These are phyloP conservation scores for Aspergillus intermedius DNA, from an alignment of 2,329 filamentous ascomycete species.

Conservation along the genomic window DNA sequence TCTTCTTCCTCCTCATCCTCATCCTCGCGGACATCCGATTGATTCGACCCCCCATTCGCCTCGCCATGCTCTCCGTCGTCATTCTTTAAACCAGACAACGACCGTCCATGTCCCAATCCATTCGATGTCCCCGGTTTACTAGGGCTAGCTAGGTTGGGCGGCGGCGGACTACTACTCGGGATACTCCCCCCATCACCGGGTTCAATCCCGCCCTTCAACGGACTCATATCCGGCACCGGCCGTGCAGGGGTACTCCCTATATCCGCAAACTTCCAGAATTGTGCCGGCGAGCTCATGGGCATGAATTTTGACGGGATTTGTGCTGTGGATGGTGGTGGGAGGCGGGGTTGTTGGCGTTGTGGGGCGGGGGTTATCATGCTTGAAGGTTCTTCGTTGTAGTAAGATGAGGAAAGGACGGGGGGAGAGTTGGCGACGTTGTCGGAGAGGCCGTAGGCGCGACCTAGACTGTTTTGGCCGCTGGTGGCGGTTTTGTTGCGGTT, in stretches of 20 bases:
- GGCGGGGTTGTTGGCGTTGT: conserved; percentile 42
- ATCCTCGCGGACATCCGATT: conserved; percentile 18
- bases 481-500: conserved; percentile 19
- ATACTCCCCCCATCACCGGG: conserved; percentile 31
- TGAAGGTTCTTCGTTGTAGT: conserved; percentile 41
- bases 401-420: conserved; percentile 44
- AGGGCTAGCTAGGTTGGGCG: conserved; percentile 39
- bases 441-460: conserved; percentile 34
- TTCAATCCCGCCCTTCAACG: conserved; percentile 35
- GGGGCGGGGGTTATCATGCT: conserved; percentile 46
- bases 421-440: conserved; percentile 37
- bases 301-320: conserved; percentile 47
- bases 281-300: conserved; percentile 46
- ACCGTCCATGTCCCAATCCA: conserved; percentile 23
- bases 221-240: conserved; percentile 40
- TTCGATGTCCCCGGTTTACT: conserved; percentile 36
- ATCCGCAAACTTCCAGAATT: conserved; percentile 46
- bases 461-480: conserved; percentile 16
- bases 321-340: conserved; percentile 44
- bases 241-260: conserved; percentile 42
- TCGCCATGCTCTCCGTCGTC: conserved; percentile 16
- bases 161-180: conserved; percentile 44
- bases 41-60: neutral
- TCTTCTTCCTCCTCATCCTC: conserved; percentile 37
- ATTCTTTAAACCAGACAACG: conserved; percentile 26